Evolutionary conservation across 2,329 filamentous ascomycete genomes (phyloP).

Genomic region (Xylaria hypoxylon): DNA sequence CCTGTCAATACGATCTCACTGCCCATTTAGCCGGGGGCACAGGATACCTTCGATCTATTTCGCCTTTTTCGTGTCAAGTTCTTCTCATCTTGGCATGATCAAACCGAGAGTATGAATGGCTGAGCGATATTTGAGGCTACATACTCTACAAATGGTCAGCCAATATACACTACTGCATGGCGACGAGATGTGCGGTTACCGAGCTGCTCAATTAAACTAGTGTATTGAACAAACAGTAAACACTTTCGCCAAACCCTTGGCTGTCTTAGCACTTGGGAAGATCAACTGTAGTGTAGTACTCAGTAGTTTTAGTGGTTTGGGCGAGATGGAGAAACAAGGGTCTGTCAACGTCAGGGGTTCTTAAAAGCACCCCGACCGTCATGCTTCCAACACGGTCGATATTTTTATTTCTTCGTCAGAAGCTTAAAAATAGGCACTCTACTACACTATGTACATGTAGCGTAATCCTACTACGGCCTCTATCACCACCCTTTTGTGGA

Average conservation of each 20-base stretch:
- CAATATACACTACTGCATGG: neutral
- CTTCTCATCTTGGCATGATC: neutral
- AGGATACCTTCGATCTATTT: slow-evolving; percentile 3
- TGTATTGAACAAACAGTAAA: slow-evolving; percentile 29
- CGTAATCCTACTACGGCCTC: neutral
- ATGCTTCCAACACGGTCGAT: neutral
- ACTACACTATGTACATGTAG: no score
- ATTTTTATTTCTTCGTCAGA: neutral
- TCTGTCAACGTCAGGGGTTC: neutral
- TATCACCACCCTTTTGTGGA: neutral
- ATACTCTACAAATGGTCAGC: neutral
- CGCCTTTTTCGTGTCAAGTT: neutral
- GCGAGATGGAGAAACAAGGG: neutral
- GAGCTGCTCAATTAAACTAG: slow-evolving; percentile 8
- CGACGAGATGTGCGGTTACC: slow-evolving; percentile 10
- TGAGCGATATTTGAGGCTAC: slow-evolving; percentile 5
- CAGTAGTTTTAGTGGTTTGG: neutral
- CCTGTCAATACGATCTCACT: slow-evolving; percentile 2
- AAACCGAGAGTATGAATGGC: slow-evolving; percentile 3
- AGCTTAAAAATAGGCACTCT: slow-evolving; percentile 8
- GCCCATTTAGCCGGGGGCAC: slow-evolving; percentile 6
- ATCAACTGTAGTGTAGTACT: neutral
- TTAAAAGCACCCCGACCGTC: neutral
- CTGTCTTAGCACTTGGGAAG: neutral
- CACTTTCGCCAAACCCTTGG: slow-evolving; percentile 26